These are phyloP conservation scores for Coemansia sp. DNA, from an alignment of 192 early-diverging fungal genomes.

Conservation along the genomic window DNA sequence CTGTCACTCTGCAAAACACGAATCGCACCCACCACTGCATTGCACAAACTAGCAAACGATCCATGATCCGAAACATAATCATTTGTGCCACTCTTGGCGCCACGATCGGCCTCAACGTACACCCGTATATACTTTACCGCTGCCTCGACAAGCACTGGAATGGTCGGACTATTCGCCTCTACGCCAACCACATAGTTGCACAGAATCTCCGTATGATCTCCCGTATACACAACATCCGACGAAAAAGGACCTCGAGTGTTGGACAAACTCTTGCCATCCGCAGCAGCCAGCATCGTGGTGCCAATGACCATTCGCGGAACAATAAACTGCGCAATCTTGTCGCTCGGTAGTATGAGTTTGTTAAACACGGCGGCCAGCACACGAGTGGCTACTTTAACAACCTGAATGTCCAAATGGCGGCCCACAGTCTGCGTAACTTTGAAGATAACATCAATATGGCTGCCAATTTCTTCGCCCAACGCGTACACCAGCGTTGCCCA, in stretches of 20 bases:
- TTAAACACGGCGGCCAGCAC: constrained; percentile 32
- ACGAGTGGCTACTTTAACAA: constrained; percentile 25
- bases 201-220: constrained; percentile 38
- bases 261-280: constrained; percentile 37
- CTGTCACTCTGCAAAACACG: neutral
- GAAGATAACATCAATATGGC: constrained; percentile 21
- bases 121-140: constrained; percentile 13
- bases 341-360: constrained; percentile 20
- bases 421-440: constrained; percentile 6
- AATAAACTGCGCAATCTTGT: constrained; percentile 30
- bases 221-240: constrained; percentile 18
- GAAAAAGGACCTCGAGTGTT: constrained; percentile 49
- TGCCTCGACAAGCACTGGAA: constrained; percentile 16
- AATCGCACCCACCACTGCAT: neutral
- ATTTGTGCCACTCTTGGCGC: neutral
- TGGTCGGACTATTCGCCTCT: constrained; percentile 18
- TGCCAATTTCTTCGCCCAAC: constrained; percentile 34
- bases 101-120: neutral
- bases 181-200: constrained; percentile 37
- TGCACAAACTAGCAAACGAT: constrained; percentile 18
- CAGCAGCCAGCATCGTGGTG: constrained; percentile 46
- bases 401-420: constrained; percentile 2
- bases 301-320: constrained; percentile 46
- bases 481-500: constrained; percentile 53
- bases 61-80: neutral